Conservation (phyloP, 2,329 filamentous ascomycete genomes). For the Alternaria arbusti region DNA sequence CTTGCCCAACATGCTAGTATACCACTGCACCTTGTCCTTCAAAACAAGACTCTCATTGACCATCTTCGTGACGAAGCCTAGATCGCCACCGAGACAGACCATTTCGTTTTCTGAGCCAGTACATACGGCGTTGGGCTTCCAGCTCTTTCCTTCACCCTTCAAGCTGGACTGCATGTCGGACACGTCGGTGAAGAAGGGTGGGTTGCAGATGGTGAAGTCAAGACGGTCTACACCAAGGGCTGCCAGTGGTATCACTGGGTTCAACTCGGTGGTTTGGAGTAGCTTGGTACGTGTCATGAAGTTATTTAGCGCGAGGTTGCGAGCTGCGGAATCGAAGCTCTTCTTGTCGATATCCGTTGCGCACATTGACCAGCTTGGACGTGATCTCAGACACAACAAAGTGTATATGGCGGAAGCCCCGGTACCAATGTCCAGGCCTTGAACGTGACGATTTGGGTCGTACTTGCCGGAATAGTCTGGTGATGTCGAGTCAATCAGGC, state of each 20-base stretch:
- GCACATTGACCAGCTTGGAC: slow-evolving; percentile 66
- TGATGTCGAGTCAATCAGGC: slow-evolving; percentile 74
- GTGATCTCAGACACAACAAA: slow-evolving; percentile 74
- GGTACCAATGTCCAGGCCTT: slow-evolving; percentile 85
- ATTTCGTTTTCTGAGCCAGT: slow-evolving; percentile 85
- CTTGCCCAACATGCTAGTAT: slow-evolving; percentile 89
- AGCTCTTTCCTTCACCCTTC: slow-evolving; percentile 66
- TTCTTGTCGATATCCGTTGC: slow-evolving; percentile 74
- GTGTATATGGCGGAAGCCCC: slow-evolving; percentile 93
- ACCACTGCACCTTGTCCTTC: slow-evolving; percentile 76
- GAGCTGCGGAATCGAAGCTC: slow-evolving; percentile 69
- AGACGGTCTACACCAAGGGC: slow-evolving; percentile 61
- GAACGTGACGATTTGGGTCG: slow-evolving; percentile 58
- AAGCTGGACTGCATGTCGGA: slow-evolving; percentile 69
- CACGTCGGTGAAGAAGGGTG: slow-evolving; percentile 85
- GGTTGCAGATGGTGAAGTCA: slow-evolving; percentile 92
- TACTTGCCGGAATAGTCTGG: slow-evolving; percentile 56
- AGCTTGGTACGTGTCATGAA: slow-evolving; percentile 70
- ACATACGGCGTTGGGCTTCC: slow-evolving; percentile 72
- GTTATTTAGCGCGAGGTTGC: slow-evolving; percentile 72
- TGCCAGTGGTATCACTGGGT: slow-evolving; percentile 69
- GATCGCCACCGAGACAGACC: slow-evolving; percentile 80
- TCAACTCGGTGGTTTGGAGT: slow-evolving; percentile 59
- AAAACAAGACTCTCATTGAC: slow-evolving; percentile 71
- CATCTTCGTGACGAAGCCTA: slow-evolving; percentile 74